Base-by-base conservation (phyloP, 176 grass and related monocot species). In the Avena insularis region DNA sequence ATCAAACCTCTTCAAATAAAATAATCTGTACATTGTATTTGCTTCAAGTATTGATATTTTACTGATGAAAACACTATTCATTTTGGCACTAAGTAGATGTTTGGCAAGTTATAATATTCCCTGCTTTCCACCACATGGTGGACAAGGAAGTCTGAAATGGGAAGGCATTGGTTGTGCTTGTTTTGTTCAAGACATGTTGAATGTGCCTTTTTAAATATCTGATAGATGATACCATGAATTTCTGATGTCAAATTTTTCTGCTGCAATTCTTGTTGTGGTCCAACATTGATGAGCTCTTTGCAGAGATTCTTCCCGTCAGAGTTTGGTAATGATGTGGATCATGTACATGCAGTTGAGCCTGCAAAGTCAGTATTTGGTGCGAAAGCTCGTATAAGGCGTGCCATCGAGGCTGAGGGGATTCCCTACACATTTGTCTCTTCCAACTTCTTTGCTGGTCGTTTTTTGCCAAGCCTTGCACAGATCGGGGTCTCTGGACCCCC, bases 261-360 rank as follows among this genome's bases (percentile, higher is more conserved):
- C 69, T n/a, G 38, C 36, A 72, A 43, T 46, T 72, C 38, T 6
- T 72, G 9, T 4, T 46, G 17, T 46, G 20, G 17, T 72, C 17
- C 19, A 4, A 72, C 19, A 46, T 72, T 77, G 75, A 56, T 56
- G 75, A 56, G 27, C 50, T 56, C 29, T 54, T 59, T 69, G 13
- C 83, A 90, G 88, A 90, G 83, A 69, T 90, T 89, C 48, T 33
- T 89, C 25, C 87, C 87, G 14, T 89, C 87, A 5, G 87, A 89
- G 67, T 89, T 46, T 79, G 87, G 87, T 72, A 89, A 89, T 85
- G 87, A 89, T 75, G 87, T 85, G 57, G 82, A 89, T 55, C 75
- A 23, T 40, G 56, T 80, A 20, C 82, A 84, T 65, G 82, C 87
- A 0, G 76, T 89, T 33, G 82, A 89, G 56, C 82, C 87, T 88